Evolutionary conservation across 2,329 filamentous ascomycete species (phyloP), one percentile per base, ranked within the genome.

Genomic region (Scedosporium boydii): DNA sequence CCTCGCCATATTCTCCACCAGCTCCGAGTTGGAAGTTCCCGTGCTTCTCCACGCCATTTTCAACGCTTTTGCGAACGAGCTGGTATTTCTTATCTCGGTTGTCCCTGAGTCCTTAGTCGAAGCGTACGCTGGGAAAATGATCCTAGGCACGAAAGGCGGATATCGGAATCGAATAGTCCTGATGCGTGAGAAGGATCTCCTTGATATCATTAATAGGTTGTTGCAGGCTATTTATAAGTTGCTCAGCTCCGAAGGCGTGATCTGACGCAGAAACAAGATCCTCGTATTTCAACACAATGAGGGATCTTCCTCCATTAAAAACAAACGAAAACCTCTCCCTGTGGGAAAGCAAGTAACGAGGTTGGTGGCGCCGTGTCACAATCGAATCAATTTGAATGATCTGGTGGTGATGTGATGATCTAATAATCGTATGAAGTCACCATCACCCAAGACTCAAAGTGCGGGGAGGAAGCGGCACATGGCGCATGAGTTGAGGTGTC

Each of bases 21-120:
- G 81, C 63, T 87, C 86, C 48, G 77, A 75, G 73, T 98, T 97
- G 29, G 86, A 85, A 4, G 77, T 76, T 64, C 91, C 93, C 6
- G 88, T 89, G 74, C 89, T 91, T 67, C 86, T 85, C 95, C 95
- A 99, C 64, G 93, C 93, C 95, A 99, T 98, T 64, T 64, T 74
- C 68, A 72, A 61, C 3, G 23, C 51, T 27, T 23, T 26, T 27
- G 7, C 18, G 5, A 23, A 14, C 12, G 51, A 27, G 18, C 18
- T 55, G 21, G 18, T 55, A 23, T 27, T 55, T 14, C 18, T 6
- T 18, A 23, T 23, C 18, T 23, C 23, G 21, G 51, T 29, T 23
- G 23, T 23, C 44, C 18, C 2, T 9, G 21, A 48, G 18, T 7
- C 6, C 44, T 48, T 48, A 18, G 44, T 48, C 14, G 6, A 3